Evolutionary conservation across 2,329 filamentous ascomycete genomes (phyloP).

Genomic region (Akanthomyces lecanii): DNA sequence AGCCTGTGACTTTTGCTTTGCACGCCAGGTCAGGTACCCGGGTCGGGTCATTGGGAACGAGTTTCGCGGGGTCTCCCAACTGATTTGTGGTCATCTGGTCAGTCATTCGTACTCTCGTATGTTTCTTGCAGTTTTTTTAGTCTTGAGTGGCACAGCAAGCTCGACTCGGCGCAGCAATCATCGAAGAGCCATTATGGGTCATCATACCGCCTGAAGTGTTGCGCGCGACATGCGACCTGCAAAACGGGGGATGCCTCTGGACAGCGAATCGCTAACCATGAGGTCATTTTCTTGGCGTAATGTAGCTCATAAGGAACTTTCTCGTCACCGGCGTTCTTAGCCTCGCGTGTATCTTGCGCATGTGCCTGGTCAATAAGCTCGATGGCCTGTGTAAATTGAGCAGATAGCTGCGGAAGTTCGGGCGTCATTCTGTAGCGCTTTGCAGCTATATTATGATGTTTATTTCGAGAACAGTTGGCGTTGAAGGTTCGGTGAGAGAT

Average conservation of each 20-base stretch:
- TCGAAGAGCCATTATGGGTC: not conserved
- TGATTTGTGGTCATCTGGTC: constrained; percentile 21
- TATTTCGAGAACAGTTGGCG: not conserved
- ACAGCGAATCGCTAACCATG: constrained; percentile 59
- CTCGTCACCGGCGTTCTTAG: constrained; percentile 34
- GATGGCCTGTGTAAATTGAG: constrained; percentile 50
- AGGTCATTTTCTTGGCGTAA: constrained; percentile 76
- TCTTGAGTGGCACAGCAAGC: not conserved
- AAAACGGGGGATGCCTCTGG: constrained; percentile 63
- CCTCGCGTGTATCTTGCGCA: constrained; percentile 27
- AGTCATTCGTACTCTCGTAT: not conserved
- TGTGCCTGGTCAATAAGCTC: constrained; percentile 66
- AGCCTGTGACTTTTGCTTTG: constrained; percentile 65
- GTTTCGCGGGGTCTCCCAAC: constrained; percentile 74
- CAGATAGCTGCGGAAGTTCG: constrained; percentile 31
- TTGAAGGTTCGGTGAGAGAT: not conserved
- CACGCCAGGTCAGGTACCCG: constrained; percentile 78
- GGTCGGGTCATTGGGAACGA: constrained; percentile 69
- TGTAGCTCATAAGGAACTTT: constrained; percentile 72
- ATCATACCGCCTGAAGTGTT: constrained; percentile 67
- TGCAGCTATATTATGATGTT: not conserved
- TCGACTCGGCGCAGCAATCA: not conserved
- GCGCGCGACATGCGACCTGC: constrained; percentile 73
- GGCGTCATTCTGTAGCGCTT: not conserved
- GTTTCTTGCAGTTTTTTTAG: not conserved